These are phyloP conservation scores for Thamnidium elegans DNA, from an alignment of 192 early-diverging fungal genomes.

Conservation along the genomic window DNA sequence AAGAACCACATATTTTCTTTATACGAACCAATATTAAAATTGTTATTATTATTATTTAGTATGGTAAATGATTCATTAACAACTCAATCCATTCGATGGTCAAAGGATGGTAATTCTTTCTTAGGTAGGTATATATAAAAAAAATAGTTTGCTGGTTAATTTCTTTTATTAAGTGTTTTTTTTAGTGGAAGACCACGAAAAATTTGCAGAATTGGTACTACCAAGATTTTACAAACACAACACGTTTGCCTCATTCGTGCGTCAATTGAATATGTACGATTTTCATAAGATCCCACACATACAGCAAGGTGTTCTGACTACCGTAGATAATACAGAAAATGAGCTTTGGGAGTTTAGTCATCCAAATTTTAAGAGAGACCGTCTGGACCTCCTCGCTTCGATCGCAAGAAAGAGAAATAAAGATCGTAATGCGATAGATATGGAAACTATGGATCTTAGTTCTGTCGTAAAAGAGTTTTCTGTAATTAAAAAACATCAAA, in stretches of 20 bases:
- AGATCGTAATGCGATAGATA: slow-evolving; percentile 36
- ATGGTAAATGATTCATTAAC: slow-evolving; percentile 86
- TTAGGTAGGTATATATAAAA: slow-evolving; percentile 32
- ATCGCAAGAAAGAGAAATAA: slow-evolving; percentile 77
- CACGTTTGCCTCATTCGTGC: slow-evolving; percentile 87
- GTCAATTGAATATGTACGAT: slow-evolving; percentile 94
- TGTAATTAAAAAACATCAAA: slow-evolving; percentile 85
- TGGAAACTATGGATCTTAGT: slow-evolving; percentile 35
- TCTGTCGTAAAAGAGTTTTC: slow-evolving; percentile 71
- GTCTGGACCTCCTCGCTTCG: slow-evolving; percentile 83
- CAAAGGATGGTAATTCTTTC: slow-evolving; percentile 84
- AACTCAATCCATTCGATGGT: slow-evolving; percentile 85
- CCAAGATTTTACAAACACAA: slow-evolving; percentile 92
- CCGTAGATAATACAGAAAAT: slow-evolving; percentile 54
- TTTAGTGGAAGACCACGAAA: slow-evolving; percentile 60
- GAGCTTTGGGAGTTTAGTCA: slow-evolving; percentile 94
- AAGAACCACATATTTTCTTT: too few relatives aligned
- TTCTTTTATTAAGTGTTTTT: background rate
- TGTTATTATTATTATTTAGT: slow-evolving; percentile 41
- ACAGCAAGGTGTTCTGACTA: slow-evolving; percentile 79
- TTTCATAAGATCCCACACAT: slow-evolving; percentile 96
- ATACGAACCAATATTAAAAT: background rate
- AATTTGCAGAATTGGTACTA: slow-evolving; percentile 78
- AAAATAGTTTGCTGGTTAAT: background rate
- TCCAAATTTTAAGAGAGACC: slow-evolving; percentile 81